Evolutionary conservation across 805 yeast species (phyloP), one percentile per base, ranked within the genome.

Genomic region (Nakazawaea pomicola): DNA sequence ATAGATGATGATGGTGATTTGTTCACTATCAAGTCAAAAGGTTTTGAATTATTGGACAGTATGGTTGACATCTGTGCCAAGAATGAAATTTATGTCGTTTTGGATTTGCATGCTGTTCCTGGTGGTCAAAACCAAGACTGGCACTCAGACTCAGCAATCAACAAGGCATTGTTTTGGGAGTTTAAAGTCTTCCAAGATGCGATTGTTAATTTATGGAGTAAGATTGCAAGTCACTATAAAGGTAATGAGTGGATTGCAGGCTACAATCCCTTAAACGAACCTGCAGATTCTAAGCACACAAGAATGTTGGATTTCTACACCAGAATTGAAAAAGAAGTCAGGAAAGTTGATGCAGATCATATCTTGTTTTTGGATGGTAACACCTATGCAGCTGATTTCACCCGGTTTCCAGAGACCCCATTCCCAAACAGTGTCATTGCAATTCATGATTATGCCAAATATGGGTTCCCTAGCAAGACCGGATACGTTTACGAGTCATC

Each of bases 121-220:
- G 78, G 78, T 38, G 77, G 78, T 20, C 77, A 72, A 53, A 71
- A 68, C 51, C 78, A 71, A 55, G 77, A 68, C 49, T 73, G 78
- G 78, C 78, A 72, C 49, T 52, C 62, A 17, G 78, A 73, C 52
- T 63, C 71, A 1, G 68, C 64, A 3, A 58, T 68, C 48, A 74
- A 70, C 55, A 66, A 67, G 53, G 60, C 76, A 2, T 39, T 70
- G 18, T 72, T 72, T 52, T 72, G 76, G 76, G 70, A 68, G 19
- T 72, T 68, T 57, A 67, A 64, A 49, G 58, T 64, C 19, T 68
- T 71, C 55, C 77, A 71, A 54, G 76, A 72, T 46, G 60, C 64
- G 9, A 58, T 68, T 17, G 58, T 69, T 35, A 60, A 70, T 49
- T 58, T 73, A 36, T 73, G 78, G 78, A 50, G 44, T 5, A 59